phyloP scores from a whole-genome alignment of 1,284 basidiomycete genomes.

The Wolfiporia cocos region DNA sequence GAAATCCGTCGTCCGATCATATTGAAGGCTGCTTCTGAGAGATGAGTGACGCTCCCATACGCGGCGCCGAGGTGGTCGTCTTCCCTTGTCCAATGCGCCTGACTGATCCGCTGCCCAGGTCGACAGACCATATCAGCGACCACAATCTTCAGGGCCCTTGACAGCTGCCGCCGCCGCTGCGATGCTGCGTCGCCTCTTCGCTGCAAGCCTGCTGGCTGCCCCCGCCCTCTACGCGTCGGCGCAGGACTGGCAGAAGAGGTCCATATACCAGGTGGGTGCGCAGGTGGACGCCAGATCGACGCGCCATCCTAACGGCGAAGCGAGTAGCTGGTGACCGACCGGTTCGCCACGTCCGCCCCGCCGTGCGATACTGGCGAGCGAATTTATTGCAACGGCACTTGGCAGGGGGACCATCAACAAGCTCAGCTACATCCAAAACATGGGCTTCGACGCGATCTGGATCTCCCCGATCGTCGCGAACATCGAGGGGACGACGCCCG shows the following conservation, averaged over 20 bases:
- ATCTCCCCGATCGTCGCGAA: constrained; percentile 66
- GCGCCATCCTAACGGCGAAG: background rate
- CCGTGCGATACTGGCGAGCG: constrained; percentile 47
- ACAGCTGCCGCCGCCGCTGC: background rate
- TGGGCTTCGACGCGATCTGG: constrained; percentile 75
- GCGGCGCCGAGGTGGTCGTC: too few relatives aligned
- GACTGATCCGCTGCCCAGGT: too few relatives aligned
- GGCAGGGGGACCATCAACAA: constrained; percentile 69
- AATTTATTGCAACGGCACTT: constrained; percentile 72
- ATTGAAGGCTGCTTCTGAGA: too few relatives aligned
- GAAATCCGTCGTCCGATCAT: too few relatives aligned
- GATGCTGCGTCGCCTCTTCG: constrained; percentile 12
- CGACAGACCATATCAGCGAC: too few relatives aligned
- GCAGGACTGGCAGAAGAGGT: constrained; percentile 16
- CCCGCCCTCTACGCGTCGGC: constrained; percentile 14
- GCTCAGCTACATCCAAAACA: constrained; percentile 72
- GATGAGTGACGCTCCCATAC: too few relatives aligned
- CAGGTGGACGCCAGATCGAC: background rate
- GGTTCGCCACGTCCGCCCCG: constrained; percentile 55
- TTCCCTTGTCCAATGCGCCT: too few relatives aligned
- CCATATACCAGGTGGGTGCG: constrained; percentile 14
- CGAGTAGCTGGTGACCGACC: constrained; percentile 59
- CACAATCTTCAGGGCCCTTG: too few relatives aligned
- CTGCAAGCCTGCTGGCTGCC: constrained; percentile 7
- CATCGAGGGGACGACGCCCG: constrained; percentile 59